Evolutionary conservation across 305 asterid genomes (phyloP).

Genomic region (Rubia peregrina): DNA sequence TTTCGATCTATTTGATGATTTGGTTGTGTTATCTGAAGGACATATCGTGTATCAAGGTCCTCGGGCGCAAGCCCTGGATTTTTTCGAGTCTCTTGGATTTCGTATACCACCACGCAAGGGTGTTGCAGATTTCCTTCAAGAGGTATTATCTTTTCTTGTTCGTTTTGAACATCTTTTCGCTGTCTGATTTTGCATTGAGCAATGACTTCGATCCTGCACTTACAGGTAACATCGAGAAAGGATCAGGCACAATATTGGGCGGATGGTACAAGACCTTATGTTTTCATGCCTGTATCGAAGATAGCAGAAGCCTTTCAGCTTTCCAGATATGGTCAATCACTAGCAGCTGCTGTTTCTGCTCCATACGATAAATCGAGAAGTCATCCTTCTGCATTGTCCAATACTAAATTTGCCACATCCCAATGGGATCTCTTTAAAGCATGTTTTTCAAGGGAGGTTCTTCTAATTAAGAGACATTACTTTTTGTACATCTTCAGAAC

Average conservation of each 20-base stretch:
- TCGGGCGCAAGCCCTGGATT: constrained; percentile 50
- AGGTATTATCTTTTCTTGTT: constrained; percentile 35
- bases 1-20: constrained; percentile 79
- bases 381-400: constrained; percentile 61
- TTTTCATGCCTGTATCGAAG: constrained; percentile 54
- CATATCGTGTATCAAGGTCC: constrained; percentile 80
- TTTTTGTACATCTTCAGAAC: constrained; percentile 73
- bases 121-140: constrained; percentile 87
- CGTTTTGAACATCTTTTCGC: constrained; percentile 4
- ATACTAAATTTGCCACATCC: constrained; percentile 49
- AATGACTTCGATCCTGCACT: neutral
- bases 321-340: constrained; percentile 50
- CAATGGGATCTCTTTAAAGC: constrained; percentile 67
- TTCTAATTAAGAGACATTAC: constrained; percentile 63
- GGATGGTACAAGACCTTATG: constrained; percentile 61
- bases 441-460: constrained; percentile 69
- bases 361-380: constrained; percentile 50
- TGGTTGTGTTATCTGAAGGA: constrained; percentile 73
- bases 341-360: constrained; percentile 39
- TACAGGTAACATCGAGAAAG: constrained; percentile 74
- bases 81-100: constrained; percentile 79
- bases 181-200: constrained; percentile 3
- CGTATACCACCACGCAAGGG: constrained; percentile 83
- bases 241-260: constrained; percentile 94
- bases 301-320: constrained; percentile 64